phyloP scores from a whole-genome alignment of 2,329 filamentous ascomycete genomes.

The Dactylellina sp. region DNA sequence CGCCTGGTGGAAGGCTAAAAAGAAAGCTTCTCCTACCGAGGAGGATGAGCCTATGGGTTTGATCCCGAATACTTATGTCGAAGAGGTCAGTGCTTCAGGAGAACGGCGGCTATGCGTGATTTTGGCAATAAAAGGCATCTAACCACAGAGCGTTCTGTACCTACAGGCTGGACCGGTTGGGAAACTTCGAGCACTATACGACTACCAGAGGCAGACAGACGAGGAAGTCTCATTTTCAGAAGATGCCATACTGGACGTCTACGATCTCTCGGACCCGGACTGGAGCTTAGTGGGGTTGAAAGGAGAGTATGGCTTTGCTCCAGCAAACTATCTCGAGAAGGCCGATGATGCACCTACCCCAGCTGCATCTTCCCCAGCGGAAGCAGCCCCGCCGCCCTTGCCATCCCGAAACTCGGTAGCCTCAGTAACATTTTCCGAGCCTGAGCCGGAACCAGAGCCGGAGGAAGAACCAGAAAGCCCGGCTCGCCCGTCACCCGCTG shows the following conservation, averaged over 20 bases:
- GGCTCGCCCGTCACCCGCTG: conserved; percentile 33
- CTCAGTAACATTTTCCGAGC: conserved; percentile 1
- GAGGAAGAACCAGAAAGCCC: conserved; percentile 34
- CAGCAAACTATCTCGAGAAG: conserved; percentile 91
- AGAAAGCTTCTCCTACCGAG: conserved; percentile 82
- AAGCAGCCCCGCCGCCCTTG: conserved; percentile 58
- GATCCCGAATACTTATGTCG: conserved; percentile 93
- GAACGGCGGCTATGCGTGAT: conserved; percentile 44
- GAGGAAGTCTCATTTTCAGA: conserved; percentile 97
- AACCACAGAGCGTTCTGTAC: not conserved
- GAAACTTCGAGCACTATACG: conserved; percentile 92
- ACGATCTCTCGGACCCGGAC: conserved; percentile 90
- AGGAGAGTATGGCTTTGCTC: conserved; percentile 91
- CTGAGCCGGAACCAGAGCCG: conserved; percentile 35
- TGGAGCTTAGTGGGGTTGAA: conserved; percentile 93
- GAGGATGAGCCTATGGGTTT: conserved; percentile 91
- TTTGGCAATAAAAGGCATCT: conserved; percentile 24
- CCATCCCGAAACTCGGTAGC: conserved; percentile 58
- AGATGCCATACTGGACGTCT: conserved; percentile 83
- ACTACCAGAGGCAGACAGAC: conserved; percentile 96
- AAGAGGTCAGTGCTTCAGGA: conserved; percentile 75
- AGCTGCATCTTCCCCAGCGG: conserved; percentile 63
- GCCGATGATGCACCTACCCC: conserved; percentile 63
- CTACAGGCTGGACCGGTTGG: conserved; percentile 73
- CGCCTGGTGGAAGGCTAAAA: conserved; percentile 97